phyloP scores from a whole-genome alignment of 768 basidiomycete species.

The Porpolomopsis calyptriformis region DNA sequence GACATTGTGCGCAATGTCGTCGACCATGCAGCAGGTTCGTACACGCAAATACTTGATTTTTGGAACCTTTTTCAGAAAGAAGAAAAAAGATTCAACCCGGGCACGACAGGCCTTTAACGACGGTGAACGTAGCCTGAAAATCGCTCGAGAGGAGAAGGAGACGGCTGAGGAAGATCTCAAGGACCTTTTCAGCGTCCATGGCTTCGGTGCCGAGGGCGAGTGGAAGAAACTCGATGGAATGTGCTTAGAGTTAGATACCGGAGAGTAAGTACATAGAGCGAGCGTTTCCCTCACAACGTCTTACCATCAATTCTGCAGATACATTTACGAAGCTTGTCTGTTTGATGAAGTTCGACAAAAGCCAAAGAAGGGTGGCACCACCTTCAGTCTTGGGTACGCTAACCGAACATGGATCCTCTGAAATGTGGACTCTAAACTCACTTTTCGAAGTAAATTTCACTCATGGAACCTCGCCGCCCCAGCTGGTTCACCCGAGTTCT shows the following conservation, averaged over 20 bases:
- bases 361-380: conserved; percentile 65
- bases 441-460: conserved; percentile 47
- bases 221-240: conserved; percentile 89
- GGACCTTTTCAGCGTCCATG: conserved; percentile 52
- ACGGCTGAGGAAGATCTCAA: conserved; percentile 46
- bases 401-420: conserved; percentile 18
- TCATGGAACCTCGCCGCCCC: conserved; percentile 64
- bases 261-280: conserved; percentile 60
- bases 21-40: conserved; percentile 25
- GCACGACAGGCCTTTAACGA: conserved; percentile 53
- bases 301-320: conserved; percentile 35
- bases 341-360: conserved; percentile 85
- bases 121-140: conserved; percentile 50
- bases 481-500: conserved; percentile 62
- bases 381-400: conserved; percentile 70
- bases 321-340: conserved; percentile 89
- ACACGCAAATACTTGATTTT: background rate
- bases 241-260: conserved; percentile 72
- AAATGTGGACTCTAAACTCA: background rate
- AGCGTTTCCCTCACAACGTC: background rate
- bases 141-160: conserved; percentile 41
- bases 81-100: conserved; percentile 45
- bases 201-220: conserved; percentile 75
- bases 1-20: conserved; percentile 41
- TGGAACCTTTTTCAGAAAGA: background rate